phyloP scores from a whole-genome alignment of 371 early-diverging fungal species.

The Apophysomyces ossiformis region DNA sequence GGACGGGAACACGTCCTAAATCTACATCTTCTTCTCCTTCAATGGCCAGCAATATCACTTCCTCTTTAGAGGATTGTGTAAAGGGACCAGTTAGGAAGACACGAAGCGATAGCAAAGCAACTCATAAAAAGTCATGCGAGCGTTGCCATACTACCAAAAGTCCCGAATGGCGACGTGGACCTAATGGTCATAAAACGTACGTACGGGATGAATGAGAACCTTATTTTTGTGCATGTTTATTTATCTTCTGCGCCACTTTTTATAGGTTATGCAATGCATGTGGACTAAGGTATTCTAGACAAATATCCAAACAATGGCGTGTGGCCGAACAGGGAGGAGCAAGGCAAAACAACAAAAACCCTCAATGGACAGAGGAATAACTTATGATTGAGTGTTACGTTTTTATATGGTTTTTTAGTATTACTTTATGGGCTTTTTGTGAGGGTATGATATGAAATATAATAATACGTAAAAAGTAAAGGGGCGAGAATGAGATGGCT shows the following conservation, averaged over 20 bases:
- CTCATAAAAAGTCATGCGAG: conserved; percentile 56
- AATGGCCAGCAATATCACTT: background rate
- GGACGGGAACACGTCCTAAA: background rate
- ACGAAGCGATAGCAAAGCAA: background rate
- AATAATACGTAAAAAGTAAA: too few species aligned
- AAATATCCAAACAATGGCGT: conserved; percentile 15
- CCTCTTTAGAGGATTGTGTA: too few species aligned
- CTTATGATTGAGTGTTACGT: background rate
- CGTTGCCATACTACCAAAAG: conserved; percentile 73
- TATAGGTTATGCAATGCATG: conserved; percentile 79
- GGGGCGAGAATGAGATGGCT: too few species aligned
- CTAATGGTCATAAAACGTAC: conserved; percentile 79
- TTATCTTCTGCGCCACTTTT: background rate
- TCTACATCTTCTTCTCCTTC: background rate
- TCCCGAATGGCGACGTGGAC: conserved; percentile 83
- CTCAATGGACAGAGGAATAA: background rate
- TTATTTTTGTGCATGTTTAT: background rate
- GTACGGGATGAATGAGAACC: conserved; percentile 17
- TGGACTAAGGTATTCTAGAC: conserved; percentile 70
- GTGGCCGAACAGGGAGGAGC: background rate
- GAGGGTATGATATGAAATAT: too few species aligned
- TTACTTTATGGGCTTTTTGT: too few species aligned
- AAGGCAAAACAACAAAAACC: background rate
- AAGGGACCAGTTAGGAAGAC: background rate
- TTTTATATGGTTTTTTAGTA: too few species aligned